Conservation (phyloP, 176 grass and related monocot genomes). For the Raddia guianensis region DNA sequence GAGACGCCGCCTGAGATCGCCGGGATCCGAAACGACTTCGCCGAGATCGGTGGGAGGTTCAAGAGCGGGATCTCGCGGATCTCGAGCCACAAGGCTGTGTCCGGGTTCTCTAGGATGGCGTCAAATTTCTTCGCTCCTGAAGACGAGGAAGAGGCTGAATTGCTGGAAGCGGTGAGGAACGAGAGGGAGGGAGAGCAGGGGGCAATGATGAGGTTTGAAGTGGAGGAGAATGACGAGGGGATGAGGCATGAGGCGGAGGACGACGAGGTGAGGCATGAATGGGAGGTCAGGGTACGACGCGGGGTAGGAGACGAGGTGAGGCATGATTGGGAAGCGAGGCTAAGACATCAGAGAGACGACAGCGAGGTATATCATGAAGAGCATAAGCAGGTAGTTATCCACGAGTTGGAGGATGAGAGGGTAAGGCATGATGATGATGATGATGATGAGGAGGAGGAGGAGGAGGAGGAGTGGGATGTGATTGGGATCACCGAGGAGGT, state of each 20-base stretch:
- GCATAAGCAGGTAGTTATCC: neutral
- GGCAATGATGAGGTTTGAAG: conserved; percentile 23
- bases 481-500: conserved; percentile 90
- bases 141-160: conserved; percentile 54
- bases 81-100: conserved; percentile 65
- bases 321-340: neutral
- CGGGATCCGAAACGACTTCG: conserved; percentile 64
- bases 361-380: conserved; percentile 22
- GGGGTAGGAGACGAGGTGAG: neutral
- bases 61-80: conserved; percentile 68
- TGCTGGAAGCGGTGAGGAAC: neutral
- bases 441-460: conserved; percentile 39
- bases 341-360: neutral
- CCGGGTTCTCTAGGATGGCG: conserved; percentile 77
- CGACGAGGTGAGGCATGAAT: neutral
- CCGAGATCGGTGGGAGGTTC: conserved; percentile 65
- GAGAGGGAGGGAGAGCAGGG: conserved; percentile 17
- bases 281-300: neutral
- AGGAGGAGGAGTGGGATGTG: conserved; percentile 53
- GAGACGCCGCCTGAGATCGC: conserved; percentile 49
- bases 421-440: conserved; percentile 21
- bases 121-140: conserved; percentile 77
- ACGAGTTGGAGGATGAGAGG: conserved; percentile 14
- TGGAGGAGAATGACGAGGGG: conserved; percentile 31
- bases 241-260: neutral